Conservation (phyloP, 345 rosid genomes). For the Eutrema heterophyllum region DNA sequence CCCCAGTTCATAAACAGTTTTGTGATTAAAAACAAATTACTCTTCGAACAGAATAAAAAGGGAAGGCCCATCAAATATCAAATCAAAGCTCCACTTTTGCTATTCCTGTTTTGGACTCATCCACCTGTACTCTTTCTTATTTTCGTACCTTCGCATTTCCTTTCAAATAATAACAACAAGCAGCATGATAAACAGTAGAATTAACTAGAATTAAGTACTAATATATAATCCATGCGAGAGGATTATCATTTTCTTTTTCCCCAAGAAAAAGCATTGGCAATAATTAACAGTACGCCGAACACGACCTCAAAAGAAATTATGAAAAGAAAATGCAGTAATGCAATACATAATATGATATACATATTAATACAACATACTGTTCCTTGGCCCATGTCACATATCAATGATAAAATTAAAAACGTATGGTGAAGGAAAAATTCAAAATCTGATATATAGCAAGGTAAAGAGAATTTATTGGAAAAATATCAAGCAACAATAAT, state of each 20-base stretch:
- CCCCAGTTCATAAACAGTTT: neutral
- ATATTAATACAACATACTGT: neutral
- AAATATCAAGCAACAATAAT: neutral
- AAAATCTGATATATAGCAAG: neutral
- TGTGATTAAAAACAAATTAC: neutral
- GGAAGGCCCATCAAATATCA: slow-evolving; percentile 27
- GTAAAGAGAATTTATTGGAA: neutral
- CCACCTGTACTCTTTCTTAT: slow-evolving; percentile 23
- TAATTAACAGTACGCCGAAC: neutral
- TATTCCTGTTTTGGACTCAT: slow-evolving; percentile 16
- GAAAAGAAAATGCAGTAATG: neutral
- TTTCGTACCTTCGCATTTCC: slow-evolving; percentile 11
- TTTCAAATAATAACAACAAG: neutral
- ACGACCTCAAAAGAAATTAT: neutral
- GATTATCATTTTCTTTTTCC: neutral
- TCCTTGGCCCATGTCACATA: neutral
- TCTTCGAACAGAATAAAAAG: slow-evolving; percentile 2
- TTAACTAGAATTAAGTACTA: neutral
- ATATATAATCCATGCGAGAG: neutral
- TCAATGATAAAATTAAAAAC: no score
- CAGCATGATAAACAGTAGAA: neutral
- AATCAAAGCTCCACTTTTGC: slow-evolving; percentile 17
- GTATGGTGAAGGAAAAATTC: neutral
- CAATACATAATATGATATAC: neutral
- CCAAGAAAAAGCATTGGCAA: neutral